phyloP scores from a whole-genome alignment of 2,329 filamentous ascomycete genomes.

The Nigrospora oryzae region DNA sequence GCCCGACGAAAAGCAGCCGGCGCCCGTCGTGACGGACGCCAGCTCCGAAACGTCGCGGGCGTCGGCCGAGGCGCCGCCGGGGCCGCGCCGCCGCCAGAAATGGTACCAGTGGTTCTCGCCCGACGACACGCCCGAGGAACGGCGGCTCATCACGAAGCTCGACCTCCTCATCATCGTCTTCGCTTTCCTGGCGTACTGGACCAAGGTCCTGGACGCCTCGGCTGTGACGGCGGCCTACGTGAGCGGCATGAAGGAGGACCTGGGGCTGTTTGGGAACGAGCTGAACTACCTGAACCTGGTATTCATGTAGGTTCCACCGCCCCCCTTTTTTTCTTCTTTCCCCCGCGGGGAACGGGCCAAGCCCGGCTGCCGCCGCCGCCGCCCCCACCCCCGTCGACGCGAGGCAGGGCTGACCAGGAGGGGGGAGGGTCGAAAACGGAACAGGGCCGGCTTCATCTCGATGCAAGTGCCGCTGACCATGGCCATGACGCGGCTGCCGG shows the following conservation, averaged over 20 bases:
- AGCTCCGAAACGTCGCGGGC: too few relatives aligned
- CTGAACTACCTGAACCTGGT: slow-evolving; percentile 10
- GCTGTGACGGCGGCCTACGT: slow-evolving; percentile 19
- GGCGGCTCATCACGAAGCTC: slow-evolving; percentile 3
- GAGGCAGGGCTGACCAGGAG: not conserved
- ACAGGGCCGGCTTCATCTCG: not conserved
- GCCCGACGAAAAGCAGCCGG: too few relatives aligned
- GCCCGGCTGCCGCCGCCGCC: not conserved
- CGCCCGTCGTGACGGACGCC: too few relatives aligned
- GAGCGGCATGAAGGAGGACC: slow-evolving; percentile 3
- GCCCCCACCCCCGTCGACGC: too few relatives aligned
- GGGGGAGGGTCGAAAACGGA: too few relatives aligned
- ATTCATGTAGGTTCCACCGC: slow-evolving; percentile 3
- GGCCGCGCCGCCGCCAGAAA: too few relatives aligned
- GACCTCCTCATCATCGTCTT: not conserved
- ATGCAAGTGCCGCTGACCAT: not conserved
- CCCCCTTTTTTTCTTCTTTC: slow-evolving; percentile 9
- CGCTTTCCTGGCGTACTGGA: not conserved
- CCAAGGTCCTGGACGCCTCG: not conserved
- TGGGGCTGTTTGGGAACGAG: slow-evolving; percentile 13
- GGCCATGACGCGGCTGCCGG: not conserved
- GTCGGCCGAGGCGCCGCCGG: too few relatives aligned
- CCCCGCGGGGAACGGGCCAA: slow-evolving; percentile 12
- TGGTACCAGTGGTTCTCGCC: not conserved
- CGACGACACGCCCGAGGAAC: not conserved